These are phyloP conservation scores for Ogataea minuta DNA, from an alignment of 805 yeast genomes.

Conservation along the genomic window DNA sequence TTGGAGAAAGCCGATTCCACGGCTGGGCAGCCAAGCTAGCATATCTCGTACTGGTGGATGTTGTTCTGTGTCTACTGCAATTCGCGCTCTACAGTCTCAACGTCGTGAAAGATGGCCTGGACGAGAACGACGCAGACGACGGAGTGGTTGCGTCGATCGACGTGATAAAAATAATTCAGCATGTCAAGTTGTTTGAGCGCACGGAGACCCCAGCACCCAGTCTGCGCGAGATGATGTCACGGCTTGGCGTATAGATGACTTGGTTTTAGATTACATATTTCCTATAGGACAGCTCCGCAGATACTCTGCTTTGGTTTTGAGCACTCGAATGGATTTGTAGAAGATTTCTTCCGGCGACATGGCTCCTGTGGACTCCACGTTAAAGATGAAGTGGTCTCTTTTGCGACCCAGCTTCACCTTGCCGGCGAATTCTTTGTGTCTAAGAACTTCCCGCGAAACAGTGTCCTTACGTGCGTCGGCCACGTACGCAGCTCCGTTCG, in stretches of 20 bases:
- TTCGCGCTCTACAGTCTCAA: conserved; percentile 32
- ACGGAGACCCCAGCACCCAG: conserved; percentile 18
- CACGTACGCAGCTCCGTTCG: conserved; percentile 69
- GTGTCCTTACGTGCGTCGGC: conserved; percentile 93
- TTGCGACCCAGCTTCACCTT: conserved; percentile 88
- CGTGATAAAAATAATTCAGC: conserved; percentile 2
- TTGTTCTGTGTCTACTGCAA: conserved; percentile 32
- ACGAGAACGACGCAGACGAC: conserved; percentile 22
- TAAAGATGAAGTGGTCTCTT: conserved; percentile 91
- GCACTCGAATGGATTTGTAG: conserved; percentile 80
- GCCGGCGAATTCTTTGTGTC: conserved; percentile 88
- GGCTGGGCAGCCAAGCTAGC: conserved; percentile 28
- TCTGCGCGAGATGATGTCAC: conserved; percentile 6
- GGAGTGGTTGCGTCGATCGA: conserved; percentile 13
- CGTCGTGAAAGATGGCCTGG: conserved; percentile 30
- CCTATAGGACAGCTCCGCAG: conserved; percentile 76
- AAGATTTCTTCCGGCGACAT: conserved; percentile 97
- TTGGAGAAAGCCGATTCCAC: conserved; percentile 41
- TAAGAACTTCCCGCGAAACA: conserved; percentile 91
- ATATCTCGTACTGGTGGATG: conserved; percentile 32
- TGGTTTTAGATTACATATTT: conserved; percentile 20
- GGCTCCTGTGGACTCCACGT: conserved; percentile 93
- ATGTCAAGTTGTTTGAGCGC: conserved; percentile 1
- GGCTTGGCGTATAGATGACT: conserved; percentile 1
- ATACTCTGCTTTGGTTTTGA: conserved; percentile 81